Evolutionary conservation across 495 filamentous ascomycete genomes (phyloP), one percentile per base, ranked within the genome.

Genomic region (Tuber aestivum): DNA sequence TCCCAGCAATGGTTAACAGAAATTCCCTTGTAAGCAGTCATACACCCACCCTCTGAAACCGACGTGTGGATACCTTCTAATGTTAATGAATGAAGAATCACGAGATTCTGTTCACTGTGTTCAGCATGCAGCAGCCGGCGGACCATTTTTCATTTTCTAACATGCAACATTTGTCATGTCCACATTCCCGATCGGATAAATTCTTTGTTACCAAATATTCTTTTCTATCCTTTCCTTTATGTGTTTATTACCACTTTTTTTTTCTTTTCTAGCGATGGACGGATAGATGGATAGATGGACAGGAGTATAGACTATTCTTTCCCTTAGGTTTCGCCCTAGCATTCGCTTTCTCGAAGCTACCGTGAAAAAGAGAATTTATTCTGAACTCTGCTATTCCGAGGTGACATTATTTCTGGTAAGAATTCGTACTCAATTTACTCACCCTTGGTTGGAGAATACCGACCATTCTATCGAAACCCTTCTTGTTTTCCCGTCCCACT

Each of bases 361-460:
- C 5, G 14, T 18, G 14, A 21, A 21, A 48, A 18, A 1, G n/a
- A n/a, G 20, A 21, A 7, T 48, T 4, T 6, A 6, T 18, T 18
- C 18, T 6, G 7, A 18, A 21, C 2, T 7, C 0, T 48, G 16
- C 7, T 18, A 21, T 6, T 48, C 20, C 44, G 3, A 21, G 18
- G 21, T 21, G 16, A 40, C 7, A 40, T 3, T 6, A 50, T 50
- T n/a, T 8, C 45, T 8, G 1, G 7, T 8, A 23, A 1, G 0
- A n/a, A n/a, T 23, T 10, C 7, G 1, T 20, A 1, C 21, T n/a
- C 0, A 1, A 23, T 8, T 8, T 20, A 3, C 21, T 23, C 7
- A 50, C 21, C 0, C n/a, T n/a, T 8, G 10, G 21, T 9, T 7
- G 0, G 0, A n/a, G n/a, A 3, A 23, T 1, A 8, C 6, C 45